Percentiles rank a stretch among this genome's conserved stretches.
Evolutionary conservation across 148 eudicot species (phyloP).

Genomic region (Polygonum maritimum): DNA sequence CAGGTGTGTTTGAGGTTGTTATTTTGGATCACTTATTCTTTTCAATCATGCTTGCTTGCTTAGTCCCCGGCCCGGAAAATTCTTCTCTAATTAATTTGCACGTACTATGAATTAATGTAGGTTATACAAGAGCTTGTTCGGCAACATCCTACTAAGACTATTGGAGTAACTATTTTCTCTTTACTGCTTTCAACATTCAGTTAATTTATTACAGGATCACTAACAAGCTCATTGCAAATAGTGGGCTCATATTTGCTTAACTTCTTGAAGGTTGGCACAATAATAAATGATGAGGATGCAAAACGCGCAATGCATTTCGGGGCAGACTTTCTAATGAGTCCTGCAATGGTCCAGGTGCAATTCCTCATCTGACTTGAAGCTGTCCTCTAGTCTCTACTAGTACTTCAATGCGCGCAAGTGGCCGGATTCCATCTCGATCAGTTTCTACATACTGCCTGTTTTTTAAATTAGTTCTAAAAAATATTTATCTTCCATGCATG

Average conservation of each 20-base stretch:
- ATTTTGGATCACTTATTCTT: not conserved
- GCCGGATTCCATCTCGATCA: not conserved
- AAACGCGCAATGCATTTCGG: constrained; percentile 51
- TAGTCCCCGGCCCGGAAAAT: not conserved
- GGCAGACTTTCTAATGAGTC: constrained; percentile 88
- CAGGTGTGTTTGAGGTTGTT: constrained; percentile 78
- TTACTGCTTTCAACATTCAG: not conserved
- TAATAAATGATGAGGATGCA: constrained; percentile 58
- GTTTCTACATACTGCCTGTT: not conserved
- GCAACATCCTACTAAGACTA: constrained; percentile 39
- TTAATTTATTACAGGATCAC: not conserved
- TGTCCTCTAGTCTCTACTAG: not conserved
- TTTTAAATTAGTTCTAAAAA: too few species aligned
- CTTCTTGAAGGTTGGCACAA: constrained; percentile 53
- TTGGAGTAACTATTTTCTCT: constrained; percentile 38
- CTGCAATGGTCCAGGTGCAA: constrained; percentile 62
- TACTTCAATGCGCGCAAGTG: not conserved
- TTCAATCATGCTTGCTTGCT: not conserved
- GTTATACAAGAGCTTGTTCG: constrained; percentile 46
- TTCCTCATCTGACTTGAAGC: not conserved
- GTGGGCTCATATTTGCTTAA: not conserved
- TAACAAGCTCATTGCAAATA: too few species aligned
- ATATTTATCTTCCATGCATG: not conserved
- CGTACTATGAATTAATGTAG: constrained; percentile 15
- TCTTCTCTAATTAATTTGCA: not conserved